Evolutionary conservation across 2,329 filamentous ascomycete genomes (phyloP), one percentile per base, ranked within the genome.

Genomic region (Penicillium sclerotiorum): DNA sequence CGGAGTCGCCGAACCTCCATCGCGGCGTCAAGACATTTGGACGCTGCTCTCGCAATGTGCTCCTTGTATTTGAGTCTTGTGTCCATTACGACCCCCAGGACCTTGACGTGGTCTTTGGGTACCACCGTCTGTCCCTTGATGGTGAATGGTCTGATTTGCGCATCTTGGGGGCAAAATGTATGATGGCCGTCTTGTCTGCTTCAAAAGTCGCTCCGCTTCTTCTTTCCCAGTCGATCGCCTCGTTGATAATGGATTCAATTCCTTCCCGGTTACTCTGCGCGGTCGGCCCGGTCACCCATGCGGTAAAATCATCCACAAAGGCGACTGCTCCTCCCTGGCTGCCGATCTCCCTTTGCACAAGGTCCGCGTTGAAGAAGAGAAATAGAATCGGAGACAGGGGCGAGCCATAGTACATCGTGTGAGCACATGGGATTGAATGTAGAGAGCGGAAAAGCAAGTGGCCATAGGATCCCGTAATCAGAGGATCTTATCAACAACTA

Each of bases 281-380:
- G 11, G 52, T 51, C n/a, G n/a, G n/a, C n/a, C n/a, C n/a, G n/a
- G n/a, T n/a, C n/a, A n/a, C n/a, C 38, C 38, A 27, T 41, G 13
- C 4, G 39, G 27, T 28, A 21, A 17, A 42, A 20, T 42, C 23
- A 32, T 32, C 39, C 27, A 42, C 27, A 23, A 42, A 42, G 8
- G 39, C 39, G 8, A 21, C 15, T 37, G 32, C 60, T 46, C 62
- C 65, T 45, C 60, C 56, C 20, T 65, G 40, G 27, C 47, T 23
- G 61, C 66, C 9, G 41, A 73, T 70, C 17, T 50, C 46, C 35
- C 50, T 42, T 45, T 73, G 51, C 9, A 73, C 63, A 8, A 73
- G 61, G 49, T 72, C 65, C 47, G 65, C 64, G 45, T 73, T 73
- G 56, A 69, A 72, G 42, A 70, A 70, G 21, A 72, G 63, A 49